These are phyloP conservation scores for Entomophthora muscae DNA, from an alignment of 371 early-diverging fungal genomes.

Conservation along the genomic window DNA sequence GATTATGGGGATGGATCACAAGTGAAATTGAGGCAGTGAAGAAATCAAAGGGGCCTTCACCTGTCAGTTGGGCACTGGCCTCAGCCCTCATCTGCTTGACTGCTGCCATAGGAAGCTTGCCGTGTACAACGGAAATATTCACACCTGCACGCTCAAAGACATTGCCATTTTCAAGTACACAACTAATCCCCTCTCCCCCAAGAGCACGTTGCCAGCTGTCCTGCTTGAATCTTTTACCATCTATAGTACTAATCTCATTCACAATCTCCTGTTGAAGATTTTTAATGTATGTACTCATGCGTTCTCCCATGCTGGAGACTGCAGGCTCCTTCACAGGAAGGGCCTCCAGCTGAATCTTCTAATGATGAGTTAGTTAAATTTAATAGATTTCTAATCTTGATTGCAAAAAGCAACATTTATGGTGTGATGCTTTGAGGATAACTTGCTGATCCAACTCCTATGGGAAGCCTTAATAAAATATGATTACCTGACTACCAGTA, in stretches of 20 bases:
- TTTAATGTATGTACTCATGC: conserved; percentile 64
- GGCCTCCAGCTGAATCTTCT: background rate
- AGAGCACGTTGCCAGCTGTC: conserved; percentile 67
- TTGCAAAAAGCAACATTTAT: too few species aligned
- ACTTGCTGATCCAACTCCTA: too few species aligned
- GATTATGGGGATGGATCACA: conserved; percentile 91
- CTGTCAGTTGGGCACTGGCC: conserved; percentile 34
- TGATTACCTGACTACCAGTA: too few species aligned
- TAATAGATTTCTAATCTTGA: too few species aligned
- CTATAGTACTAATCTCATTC: conserved; percentile 31
- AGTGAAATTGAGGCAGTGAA: conserved; percentile 83
- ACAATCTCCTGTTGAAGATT: conserved; percentile 53
- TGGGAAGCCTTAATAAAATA: too few species aligned
- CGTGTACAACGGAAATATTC: conserved; percentile 58
- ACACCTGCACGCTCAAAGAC: conserved; percentile 95
- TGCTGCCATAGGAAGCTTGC: conserved; percentile 50
- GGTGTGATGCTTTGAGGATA: too few species aligned
- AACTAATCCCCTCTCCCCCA: conserved; percentile 80
- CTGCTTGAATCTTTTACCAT: conserved; percentile 45
- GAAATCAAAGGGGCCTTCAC: conserved; percentile 35
- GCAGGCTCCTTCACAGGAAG: background rate
- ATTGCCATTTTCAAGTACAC: conserved; percentile 77
- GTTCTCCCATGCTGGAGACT: conserved; percentile 33
- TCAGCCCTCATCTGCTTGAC: conserved; percentile 57
- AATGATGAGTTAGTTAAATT: too few species aligned